phyloP scores from a whole-genome alignment of 1,284 basidiomycete species.

The Cryptococcus neoformans region DNA sequence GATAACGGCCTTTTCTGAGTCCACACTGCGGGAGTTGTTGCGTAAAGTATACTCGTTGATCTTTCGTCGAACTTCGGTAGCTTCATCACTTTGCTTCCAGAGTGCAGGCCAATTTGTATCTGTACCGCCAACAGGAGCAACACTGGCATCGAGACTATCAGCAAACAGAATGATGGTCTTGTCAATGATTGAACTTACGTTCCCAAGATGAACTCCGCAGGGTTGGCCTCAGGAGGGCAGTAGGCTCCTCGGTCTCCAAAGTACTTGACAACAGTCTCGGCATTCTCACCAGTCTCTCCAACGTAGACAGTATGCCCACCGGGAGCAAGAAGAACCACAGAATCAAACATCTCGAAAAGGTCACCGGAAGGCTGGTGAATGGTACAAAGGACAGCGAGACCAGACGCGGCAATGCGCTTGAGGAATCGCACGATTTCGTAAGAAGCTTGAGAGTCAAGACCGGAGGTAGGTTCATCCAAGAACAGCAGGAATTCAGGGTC shows the following conservation, averaged over 20 bases:
- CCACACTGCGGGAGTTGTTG: conserved; percentile 21
- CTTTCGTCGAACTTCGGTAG: conserved; percentile 45
- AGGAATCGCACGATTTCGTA: conserved; percentile 55
- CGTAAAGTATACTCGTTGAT: conserved; percentile 51
- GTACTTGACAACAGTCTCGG: conserved; percentile 54
- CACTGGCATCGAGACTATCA: conserved; percentile 61
- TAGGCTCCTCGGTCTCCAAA: conserved; percentile 55
- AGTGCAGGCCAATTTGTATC: conserved; percentile 73
- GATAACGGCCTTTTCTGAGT: conserved; percentile 45
- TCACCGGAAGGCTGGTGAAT: conserved; percentile 53
- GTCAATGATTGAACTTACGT: no score
- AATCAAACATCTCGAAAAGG: conserved; percentile 57
- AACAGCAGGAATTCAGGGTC: conserved; percentile 58
- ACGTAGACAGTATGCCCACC: conserved; percentile 41
- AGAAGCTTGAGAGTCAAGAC: conserved; percentile 59
- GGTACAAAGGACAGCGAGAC: conserved; percentile 56
- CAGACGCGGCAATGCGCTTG: conserved; percentile 61
- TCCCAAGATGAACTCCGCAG: conserved; percentile 51
- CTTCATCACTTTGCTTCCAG: conserved; percentile 58
- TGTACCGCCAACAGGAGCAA: conserved; percentile 62
- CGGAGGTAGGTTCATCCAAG: conserved; percentile 57
- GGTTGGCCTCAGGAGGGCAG: conserved; percentile 56
- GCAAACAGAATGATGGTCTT: no score
- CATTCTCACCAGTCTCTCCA: conserved; percentile 56
- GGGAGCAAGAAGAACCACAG: conserved; percentile 53